phyloP scores from a whole-genome alignment of 176 grass and related monocot species.

The Hordeum marinum region DNA sequence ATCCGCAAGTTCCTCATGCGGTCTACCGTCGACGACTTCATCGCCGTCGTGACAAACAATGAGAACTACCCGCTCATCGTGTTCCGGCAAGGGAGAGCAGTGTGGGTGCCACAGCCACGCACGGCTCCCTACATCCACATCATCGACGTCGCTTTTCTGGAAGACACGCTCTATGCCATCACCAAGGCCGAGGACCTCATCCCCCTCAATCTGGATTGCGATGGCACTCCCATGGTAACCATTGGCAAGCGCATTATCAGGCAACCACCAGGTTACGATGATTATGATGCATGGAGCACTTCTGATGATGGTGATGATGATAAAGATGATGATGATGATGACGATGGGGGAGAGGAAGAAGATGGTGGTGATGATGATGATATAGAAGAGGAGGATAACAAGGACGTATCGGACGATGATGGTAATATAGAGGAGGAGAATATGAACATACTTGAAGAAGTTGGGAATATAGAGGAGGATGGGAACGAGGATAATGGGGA shows the following conservation, averaged over 20 bases:
- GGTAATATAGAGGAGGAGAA: background rate
- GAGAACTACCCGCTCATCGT: background rate
- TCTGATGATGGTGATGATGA: background rate
- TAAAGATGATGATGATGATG: too few relatives aligned
- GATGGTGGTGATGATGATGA: background rate
- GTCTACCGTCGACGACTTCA: background rate
- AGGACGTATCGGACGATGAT: background rate
- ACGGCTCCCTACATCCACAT: background rate
- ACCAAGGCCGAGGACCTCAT: background rate
- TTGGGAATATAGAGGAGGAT: background rate
- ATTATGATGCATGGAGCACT: background rate
- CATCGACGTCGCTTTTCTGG: background rate
- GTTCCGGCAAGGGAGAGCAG: background rate
- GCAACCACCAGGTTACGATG: background rate
- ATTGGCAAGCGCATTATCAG: background rate
- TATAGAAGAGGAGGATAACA: background rate
- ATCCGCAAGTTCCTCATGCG: background rate
- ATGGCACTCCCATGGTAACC: background rate
- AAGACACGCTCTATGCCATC: background rate
- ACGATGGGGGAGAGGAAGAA: too few relatives aligned
- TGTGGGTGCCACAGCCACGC: background rate
- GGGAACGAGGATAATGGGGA: background rate
- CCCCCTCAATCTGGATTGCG: background rate
- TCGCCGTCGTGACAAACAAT: background rate
- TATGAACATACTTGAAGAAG: background rate